Evolutionary conservation across 179 eudicot genomes (phyloP).

Genomic region (Vitellaria paradoxa): DNA sequence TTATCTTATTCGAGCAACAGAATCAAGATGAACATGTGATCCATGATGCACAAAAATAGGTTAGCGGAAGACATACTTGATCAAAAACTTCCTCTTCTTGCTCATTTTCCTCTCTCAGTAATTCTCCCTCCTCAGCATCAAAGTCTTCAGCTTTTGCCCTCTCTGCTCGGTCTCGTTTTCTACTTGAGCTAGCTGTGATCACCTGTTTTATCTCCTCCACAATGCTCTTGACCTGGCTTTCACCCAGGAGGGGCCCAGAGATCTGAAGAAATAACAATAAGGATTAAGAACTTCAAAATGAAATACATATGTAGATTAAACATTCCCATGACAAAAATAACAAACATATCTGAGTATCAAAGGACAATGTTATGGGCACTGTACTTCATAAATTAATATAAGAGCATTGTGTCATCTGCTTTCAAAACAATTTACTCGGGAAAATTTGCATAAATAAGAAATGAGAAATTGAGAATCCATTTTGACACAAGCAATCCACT

Average conservation of each 20-base stretch:
- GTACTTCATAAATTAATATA: background rate
- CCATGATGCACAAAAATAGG: background rate
- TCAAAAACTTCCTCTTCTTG: slow-evolving; percentile 97
- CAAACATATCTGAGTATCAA: background rate
- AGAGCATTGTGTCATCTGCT: background rate
- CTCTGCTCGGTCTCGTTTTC: slow-evolving; percentile 77
- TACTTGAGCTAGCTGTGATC: slow-evolving; percentile 89
- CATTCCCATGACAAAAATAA: background rate
- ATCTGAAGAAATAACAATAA: slow-evolving; percentile 39
- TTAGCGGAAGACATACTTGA: slow-evolving; percentile 50
- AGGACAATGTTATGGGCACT: background rate
- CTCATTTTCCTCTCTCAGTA: slow-evolving; percentile 87
- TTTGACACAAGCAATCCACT: background rate
- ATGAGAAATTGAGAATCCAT: background rate
- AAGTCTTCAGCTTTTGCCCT: slow-evolving; percentile 97
- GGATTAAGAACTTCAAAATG: slow-evolving; percentile 7
- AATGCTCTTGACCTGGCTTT: slow-evolving; percentile 81
- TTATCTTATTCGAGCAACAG: background rate
- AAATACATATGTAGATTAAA: slow-evolving; percentile 6
- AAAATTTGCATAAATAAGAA: background rate
- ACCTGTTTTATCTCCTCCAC: slow-evolving; percentile 94
- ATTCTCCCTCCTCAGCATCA: slow-evolving; percentile 96
- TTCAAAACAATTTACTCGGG: background rate
- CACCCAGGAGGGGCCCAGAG: slow-evolving; percentile 76
- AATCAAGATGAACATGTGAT: background rate